Conservation (phyloP, 1,284 basidiomycete genomes). For the Mycena citricolor region DNA sequence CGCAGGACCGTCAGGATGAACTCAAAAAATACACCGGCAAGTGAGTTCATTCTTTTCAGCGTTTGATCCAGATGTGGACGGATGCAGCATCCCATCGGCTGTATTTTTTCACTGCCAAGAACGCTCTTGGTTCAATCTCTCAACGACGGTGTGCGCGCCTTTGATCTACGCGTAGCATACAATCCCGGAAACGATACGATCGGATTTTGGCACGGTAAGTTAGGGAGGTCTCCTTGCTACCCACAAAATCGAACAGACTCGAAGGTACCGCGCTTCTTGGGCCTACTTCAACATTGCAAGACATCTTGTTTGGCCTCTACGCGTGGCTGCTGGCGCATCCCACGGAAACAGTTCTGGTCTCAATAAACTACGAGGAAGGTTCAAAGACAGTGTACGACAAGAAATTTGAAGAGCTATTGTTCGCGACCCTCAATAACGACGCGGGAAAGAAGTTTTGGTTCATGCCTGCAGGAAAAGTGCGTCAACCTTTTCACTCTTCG, state of each 20-base stretch:
- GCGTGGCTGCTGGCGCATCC: slow-evolving; percentile 45
- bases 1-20: slow-evolving; percentile 38
- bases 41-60: slow-evolving; percentile 16
- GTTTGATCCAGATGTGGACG: background rate
- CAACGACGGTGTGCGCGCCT: slow-evolving; percentile 45
- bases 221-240: too few relatives aligned
- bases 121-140: slow-evolving; percentile 43
- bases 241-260: background rate
- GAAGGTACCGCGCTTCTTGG: slow-evolving; percentile 39
- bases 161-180: slow-evolving; percentile 44
- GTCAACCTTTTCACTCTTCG: slow-evolving; percentile 7
- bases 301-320: slow-evolving; percentile 46
- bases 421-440: slow-evolving; percentile 32
- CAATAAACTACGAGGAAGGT: slow-evolving; percentile 42
- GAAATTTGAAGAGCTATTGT: slow-evolving; percentile 36
- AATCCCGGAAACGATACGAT: slow-evolving; percentile 48
- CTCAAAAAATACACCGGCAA: slow-evolving; percentile 43
- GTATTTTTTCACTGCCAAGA: slow-evolving; percentile 42
- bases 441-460: slow-evolving; percentile 40
- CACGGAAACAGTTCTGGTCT: slow-evolving; percentile 44
- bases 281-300: slow-evolving; percentile 42
- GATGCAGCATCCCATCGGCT: slow-evolving; percentile 36
- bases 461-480: slow-evolving; percentile 35
- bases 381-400: slow-evolving; percentile 39
- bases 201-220: slow-evolving; percentile 44